These are phyloP conservation scores for Scutellaria minor DNA, from an alignment of 257 asterid species.

Conservation along the genomic window DNA sequence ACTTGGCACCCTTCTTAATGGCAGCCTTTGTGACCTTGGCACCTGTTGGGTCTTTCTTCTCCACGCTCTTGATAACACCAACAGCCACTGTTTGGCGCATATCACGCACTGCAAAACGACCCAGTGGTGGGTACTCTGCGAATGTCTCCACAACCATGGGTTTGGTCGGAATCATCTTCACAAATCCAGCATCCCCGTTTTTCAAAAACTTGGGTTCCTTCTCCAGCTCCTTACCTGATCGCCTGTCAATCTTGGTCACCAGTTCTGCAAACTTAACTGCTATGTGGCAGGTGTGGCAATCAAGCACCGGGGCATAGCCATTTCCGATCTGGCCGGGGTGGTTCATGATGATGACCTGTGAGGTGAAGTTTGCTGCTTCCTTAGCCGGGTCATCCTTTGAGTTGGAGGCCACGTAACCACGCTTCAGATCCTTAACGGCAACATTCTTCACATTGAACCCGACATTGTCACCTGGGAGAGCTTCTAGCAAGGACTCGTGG, in stretches of 20 bases:
- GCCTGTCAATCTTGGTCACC: constrained; percentile 57
- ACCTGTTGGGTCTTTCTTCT: constrained; percentile 77
- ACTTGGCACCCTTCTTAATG: constrained; percentile 70
- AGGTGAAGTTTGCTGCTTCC: constrained; percentile 67
- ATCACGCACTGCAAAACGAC: constrained; percentile 43
- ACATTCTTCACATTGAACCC: constrained; percentile 85
- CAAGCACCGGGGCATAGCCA: constrained; percentile 74
- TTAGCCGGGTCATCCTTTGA: constrained; percentile 85
- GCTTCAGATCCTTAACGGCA: constrained; percentile 85
- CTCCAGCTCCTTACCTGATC: constrained; percentile 57
- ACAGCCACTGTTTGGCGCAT: constrained; percentile 43
- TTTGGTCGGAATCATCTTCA: constrained; percentile 47
- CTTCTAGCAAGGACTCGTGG: constrained; percentile 70
- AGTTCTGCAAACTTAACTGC: constrained; percentile 36
- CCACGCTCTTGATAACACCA: constrained; percentile 47
- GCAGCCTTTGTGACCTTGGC: constrained; percentile 90
- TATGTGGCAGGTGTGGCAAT: constrained; percentile 70
- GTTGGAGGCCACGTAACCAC: constrained; percentile 84
- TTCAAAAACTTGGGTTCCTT: constrained; percentile 48
- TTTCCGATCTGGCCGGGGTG: constrained; percentile 82
- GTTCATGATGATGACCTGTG: constrained; percentile 83
- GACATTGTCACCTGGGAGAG: constrained; percentile 79
- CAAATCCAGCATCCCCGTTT: constrained; percentile 44
- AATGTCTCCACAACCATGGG: constrained; percentile 48
- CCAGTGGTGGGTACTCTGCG: constrained; percentile 43